phyloP scores from a whole-genome alignment of 768 basidiomycete species.

The Tulasnella sp. region DNA sequence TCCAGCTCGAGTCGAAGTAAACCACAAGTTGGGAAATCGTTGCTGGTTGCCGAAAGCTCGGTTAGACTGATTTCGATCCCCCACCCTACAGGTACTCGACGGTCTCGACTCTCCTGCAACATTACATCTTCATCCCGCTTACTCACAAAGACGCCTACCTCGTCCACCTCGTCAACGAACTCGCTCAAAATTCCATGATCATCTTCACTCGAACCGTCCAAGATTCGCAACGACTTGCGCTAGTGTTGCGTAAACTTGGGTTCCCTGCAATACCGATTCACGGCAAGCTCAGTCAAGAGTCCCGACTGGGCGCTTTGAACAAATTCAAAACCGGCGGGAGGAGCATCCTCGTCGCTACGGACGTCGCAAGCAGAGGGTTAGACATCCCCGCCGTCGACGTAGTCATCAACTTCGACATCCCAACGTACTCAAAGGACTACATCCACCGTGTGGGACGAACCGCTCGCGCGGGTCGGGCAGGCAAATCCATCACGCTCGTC shows the following conservation, averaged over 20 bases:
- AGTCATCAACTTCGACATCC: slow-evolving; percentile 98
- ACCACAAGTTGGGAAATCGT: slow-evolving; percentile 66
- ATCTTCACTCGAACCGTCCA: slow-evolving; percentile 96
- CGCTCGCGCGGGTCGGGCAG: slow-evolving; percentile 95
- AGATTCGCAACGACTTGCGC: slow-evolving; percentile 86
- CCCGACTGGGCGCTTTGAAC: slow-evolving; percentile 86
- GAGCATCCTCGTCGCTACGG: slow-evolving; percentile 91
- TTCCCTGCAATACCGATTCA: slow-evolving; percentile 96
- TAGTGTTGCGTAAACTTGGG: slow-evolving; percentile 85
- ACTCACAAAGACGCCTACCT: slow-evolving; percentile 91
- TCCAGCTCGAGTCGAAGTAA: slow-evolving; percentile 92
- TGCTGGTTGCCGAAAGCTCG: not conserved
- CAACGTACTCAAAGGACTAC: slow-evolving; percentile 98
- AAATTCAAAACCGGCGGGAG: slow-evolving; percentile 97
- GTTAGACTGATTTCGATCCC: not conserved
- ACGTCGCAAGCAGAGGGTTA: slow-evolving; percentile 92
- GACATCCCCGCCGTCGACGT: slow-evolving; percentile 96
- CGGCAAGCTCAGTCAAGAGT: slow-evolving; percentile 91
- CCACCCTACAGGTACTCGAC: slow-evolving; percentile 79
- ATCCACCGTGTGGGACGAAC: slow-evolving; percentile 98
- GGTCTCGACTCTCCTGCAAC: slow-evolving; percentile 91
- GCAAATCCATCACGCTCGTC: slow-evolving; percentile 96
- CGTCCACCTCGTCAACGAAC: slow-evolving; percentile 82
- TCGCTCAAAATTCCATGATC: slow-evolving; percentile 92
- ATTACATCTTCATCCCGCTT: slow-evolving; percentile 92